A percentile compares a stretch with the other conserved stretches of the same genome.
Evolutionary conservation across 441 rosid genomes (phyloP).

Genomic region (Syzygium malaccense): DNA sequence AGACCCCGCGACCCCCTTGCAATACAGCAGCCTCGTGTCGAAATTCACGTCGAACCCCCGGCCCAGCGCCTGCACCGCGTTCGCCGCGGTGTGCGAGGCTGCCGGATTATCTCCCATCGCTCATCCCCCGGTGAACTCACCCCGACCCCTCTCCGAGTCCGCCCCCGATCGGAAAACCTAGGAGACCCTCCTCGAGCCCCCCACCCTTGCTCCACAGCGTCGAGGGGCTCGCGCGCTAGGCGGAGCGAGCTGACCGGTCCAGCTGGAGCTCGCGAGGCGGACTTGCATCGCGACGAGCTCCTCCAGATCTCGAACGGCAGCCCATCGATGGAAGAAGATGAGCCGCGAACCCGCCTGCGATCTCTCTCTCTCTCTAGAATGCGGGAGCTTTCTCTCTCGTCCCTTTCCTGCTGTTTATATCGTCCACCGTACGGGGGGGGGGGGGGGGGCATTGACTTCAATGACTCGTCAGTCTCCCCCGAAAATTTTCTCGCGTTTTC

Average conservation of each 20-base stretch:
- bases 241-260: neutral
- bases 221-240: neutral
- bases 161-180: neutral
- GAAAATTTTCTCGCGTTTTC: neutral
- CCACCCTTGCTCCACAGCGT: neutral
- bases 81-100: constrained; percentile 47
- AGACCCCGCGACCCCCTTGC: constrained; percentile 54
- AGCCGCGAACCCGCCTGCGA: neutral
- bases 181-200: neutral
- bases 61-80: constrained; percentile 60
- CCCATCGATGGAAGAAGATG: neutral
- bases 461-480: neutral
- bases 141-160: neutral
- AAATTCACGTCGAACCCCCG: constrained; percentile 71
- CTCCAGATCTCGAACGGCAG: neutral
- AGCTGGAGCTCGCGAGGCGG: neutral
- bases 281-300: neutral
- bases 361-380: neutral
- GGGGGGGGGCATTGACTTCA: neutral
- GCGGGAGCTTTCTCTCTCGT: neutral
- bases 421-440: neutral
- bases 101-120: constrained; percentile 41
- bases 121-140: constrained; percentile 8
- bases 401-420: neutral
- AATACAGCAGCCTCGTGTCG: constrained; percentile 65